phyloP scores from a whole-genome alignment of 2,329 filamentous ascomycete genomes.

The Aphanocladium album region DNA sequence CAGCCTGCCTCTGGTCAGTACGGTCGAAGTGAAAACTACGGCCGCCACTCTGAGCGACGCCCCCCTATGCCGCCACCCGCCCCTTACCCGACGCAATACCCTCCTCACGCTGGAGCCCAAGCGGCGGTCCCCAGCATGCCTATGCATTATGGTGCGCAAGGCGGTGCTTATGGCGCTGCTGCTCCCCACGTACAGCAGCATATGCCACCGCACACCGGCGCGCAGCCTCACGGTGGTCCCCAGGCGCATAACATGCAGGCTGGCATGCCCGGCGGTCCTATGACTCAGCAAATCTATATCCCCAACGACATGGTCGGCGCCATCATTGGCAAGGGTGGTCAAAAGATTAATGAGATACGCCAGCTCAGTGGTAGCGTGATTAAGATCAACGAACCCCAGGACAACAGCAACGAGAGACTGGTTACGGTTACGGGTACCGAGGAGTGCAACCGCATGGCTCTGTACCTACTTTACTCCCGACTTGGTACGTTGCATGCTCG shows the following conservation, averaged over 20 bases:
- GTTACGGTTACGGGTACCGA: slow-evolving; percentile 97
- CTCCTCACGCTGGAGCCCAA: slow-evolving; percentile 54
- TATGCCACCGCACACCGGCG: slow-evolving; percentile 54
- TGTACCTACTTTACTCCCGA: slow-evolving; percentile 98
- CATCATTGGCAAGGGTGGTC: slow-evolving; percentile 96
- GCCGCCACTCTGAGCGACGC: slow-evolving; percentile 65
- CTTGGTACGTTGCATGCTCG: slow-evolving; percentile 62
- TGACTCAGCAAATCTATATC: slow-evolving; percentile 98
- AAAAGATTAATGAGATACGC: slow-evolving; percentile 98
- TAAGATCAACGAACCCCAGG: slow-evolving; percentile 99
- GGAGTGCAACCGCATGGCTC: slow-evolving; percentile 98
- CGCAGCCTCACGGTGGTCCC: slow-evolving; percentile 57
- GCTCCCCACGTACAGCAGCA: slow-evolving; percentile 72
- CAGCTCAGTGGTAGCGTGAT: slow-evolving; percentile 97
- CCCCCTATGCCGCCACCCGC: slow-evolving; percentile 68
- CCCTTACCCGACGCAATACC: slow-evolving; percentile 67
- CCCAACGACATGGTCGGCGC: slow-evolving; percentile 99
- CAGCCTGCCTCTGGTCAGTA: slow-evolving; percentile 91
- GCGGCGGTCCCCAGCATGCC: slow-evolving; percentile 54
- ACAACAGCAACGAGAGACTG: slow-evolving; percentile 96
- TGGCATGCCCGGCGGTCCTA: slow-evolving; percentile 53
- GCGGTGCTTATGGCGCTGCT: slow-evolving; percentile 72
- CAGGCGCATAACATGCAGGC: slow-evolving; percentile 69
- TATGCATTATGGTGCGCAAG: slow-evolving; percentile 75
- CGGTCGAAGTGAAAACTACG: slow-evolving; percentile 82